A percentile compares a stretch with the other conserved stretches of the same genome.
phyloP scores from a whole-genome alignment of 257 asterid species.

The Sherardia arvensis region DNA sequence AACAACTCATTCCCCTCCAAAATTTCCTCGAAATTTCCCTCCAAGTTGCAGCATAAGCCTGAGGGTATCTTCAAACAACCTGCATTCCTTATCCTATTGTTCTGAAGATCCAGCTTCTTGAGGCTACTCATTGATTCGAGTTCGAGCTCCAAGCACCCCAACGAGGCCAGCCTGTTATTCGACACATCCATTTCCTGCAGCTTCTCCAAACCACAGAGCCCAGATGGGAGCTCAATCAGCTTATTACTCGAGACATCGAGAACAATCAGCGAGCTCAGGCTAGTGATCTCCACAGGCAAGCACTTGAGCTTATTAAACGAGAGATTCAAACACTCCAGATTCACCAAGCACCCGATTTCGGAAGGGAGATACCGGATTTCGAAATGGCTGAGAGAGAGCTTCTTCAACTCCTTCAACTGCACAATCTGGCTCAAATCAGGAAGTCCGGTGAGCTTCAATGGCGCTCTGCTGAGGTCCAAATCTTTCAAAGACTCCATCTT shows the following conservation, averaged over 20 bases:
- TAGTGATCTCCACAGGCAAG: conserved; percentile 68
- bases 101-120: conserved; percentile 61
- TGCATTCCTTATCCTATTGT: conserved; percentile 46
- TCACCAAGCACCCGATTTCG: conserved; percentile 67
- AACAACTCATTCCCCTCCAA: background rate
- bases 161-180: conserved; percentile 61
- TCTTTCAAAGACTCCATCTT: conserved; percentile 63
- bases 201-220: conserved; percentile 48
- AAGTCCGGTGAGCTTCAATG: conserved; percentile 56
- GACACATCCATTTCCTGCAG: conserved; percentile 83
- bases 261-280: conserved; percentile 43
- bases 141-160: conserved; percentile 36
- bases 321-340: conserved; percentile 72
- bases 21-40: conserved; percentile 76
- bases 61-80: conserved; percentile 42
- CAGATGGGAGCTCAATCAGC: conserved; percentile 56
- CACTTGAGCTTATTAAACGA: conserved; percentile 88
- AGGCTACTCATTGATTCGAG: conserved; percentile 70
- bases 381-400: conserved; percentile 81
- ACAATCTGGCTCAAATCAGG: conserved; percentile 60
- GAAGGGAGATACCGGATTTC: conserved; percentile 90
- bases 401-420: conserved; percentile 63
- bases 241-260: conserved; percentile 75
- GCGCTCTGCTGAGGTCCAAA: conserved; percentile 73
- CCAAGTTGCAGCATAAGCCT: conserved; percentile 84